A percentile compares a stretch with the other conserved stretches of the same genome.
Evolutionary conservation across 441 rosid species (phyloP).

Genomic region (Hura crepitans): DNA sequence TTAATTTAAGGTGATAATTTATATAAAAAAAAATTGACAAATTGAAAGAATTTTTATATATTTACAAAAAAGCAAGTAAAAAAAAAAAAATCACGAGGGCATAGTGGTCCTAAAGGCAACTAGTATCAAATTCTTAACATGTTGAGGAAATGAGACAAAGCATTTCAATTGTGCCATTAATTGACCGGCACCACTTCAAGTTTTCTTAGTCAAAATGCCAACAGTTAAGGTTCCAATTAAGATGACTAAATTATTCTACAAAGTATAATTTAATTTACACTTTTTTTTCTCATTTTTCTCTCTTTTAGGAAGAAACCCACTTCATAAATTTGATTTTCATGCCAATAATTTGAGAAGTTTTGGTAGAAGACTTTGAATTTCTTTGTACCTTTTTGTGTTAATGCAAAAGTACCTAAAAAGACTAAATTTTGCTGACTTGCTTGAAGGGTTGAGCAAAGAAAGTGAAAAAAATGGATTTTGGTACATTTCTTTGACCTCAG

Average conservation of each 20-base stretch:
- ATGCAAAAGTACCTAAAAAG: background rate
- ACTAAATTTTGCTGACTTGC: background rate
- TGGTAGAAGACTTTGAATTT: background rate
- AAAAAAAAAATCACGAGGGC: background rate
- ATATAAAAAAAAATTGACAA: too few relatives aligned
- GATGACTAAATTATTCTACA: too few relatives aligned
- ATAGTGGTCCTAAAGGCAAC: conserved; percentile 6
- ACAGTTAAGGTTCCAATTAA: too few relatives aligned
- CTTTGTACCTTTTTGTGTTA: background rate
- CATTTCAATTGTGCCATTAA: conserved; percentile 5
- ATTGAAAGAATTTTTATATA: too few relatives aligned
- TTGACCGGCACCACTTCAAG: conserved; percentile 2
- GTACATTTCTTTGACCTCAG: conserved; percentile 1
- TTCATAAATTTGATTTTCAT: background rate
- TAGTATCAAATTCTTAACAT: background rate
- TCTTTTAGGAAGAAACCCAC: background rate
- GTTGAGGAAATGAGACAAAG: background rate
- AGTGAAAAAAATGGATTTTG: background rate
- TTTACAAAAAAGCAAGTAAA: background rate
- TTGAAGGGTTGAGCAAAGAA: background rate
- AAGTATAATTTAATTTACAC: background rate
- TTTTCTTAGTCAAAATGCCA: background rate
- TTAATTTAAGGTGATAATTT: too few relatives aligned
- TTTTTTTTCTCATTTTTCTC: background rate
- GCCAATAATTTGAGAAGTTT: background rate